phyloP scores from a whole-genome alignment of 129 eudicot genomes.

The Pittosporum tobira region DNA sequence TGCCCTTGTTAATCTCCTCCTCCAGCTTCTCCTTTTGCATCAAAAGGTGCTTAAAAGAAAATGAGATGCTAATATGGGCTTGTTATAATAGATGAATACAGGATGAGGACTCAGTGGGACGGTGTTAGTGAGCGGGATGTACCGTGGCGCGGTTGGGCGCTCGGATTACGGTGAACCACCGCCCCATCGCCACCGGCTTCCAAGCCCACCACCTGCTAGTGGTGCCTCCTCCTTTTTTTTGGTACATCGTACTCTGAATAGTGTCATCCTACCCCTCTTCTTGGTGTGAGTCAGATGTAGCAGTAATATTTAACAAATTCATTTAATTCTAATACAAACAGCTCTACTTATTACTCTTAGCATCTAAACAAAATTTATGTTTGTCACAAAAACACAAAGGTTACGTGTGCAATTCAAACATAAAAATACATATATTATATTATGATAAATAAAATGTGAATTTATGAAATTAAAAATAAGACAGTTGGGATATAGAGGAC shows the following conservation, averaged over 20 bases:
- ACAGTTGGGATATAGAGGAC: too few species aligned
- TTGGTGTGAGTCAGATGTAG: background rate
- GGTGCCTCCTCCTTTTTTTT: background rate
- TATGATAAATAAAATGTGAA: too few species aligned
- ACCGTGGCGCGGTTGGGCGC: constrained; percentile 27
- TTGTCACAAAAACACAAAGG: too few species aligned
- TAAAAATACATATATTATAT: too few species aligned
- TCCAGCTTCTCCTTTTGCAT: constrained; percentile 20
- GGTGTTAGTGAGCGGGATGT: constrained; percentile 18
- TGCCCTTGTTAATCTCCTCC: constrained; percentile 6
- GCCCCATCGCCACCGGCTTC: too few species aligned
- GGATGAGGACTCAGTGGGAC: background rate
- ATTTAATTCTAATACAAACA: too few species aligned
- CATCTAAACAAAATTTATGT: too few species aligned
- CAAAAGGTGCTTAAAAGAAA: background rate
- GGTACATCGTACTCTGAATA: too few species aligned
- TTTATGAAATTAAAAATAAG: too few species aligned
- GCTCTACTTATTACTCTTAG: too few species aligned
- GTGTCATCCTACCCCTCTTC: background rate
- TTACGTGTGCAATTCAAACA: too few species aligned
- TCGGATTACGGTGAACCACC: background rate
- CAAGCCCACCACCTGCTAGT: background rate
- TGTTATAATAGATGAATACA: background rate
- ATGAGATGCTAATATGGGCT: background rate
- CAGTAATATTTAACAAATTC: too few species aligned